Percentiles rank a stretch among this genome's conserved stretches.
Conservation (phyloP, 2,329 filamentous ascomycete genomes). For the Ophiocordyceps camponoti-saundersi region DNA sequence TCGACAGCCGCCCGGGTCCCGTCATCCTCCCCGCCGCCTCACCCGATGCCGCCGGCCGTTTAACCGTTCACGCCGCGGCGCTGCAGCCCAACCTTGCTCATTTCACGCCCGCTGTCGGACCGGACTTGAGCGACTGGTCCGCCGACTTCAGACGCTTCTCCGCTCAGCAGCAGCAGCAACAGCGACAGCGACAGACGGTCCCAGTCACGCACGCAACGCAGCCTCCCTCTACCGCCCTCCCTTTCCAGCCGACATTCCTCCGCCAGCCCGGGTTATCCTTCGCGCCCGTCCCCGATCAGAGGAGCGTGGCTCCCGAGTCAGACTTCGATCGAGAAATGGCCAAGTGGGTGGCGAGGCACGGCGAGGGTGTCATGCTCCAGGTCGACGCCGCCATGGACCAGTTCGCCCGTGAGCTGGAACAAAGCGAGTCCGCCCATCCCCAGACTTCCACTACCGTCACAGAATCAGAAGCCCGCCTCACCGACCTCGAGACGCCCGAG, state of each 20-base stretch:
- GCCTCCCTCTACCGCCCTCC: conserved; percentile 5
- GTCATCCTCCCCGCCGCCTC: conserved; percentile 10
- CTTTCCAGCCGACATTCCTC: conserved; percentile 14
- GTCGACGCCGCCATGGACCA: conserved; percentile 26
- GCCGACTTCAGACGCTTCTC: conserved; percentile 19
- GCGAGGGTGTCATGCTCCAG: conserved; percentile 16
- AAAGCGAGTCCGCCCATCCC: conserved; percentile 14
- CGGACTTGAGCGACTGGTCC: conserved; percentile 16
- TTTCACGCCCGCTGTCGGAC: conserved; percentile 5
- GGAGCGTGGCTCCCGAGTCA: conserved; percentile 9
- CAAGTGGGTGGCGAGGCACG: conserved; percentile 21
- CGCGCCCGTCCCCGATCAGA: neutral
- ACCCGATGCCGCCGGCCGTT: conserved; percentile 16
- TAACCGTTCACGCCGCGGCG: conserved; percentile 17
- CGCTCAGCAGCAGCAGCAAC: conserved; percentile 6
- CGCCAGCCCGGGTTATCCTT: conserved; percentile 10
- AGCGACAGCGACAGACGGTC: neutral
- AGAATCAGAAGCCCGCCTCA: conserved; percentile 4
- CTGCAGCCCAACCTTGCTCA: conserved; percentile 7
- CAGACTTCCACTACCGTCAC: conserved; percentile 3
- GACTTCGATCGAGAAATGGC: conserved; percentile 25
- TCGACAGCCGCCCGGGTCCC: conserved; percentile 10
- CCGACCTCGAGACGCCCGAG: conserved; percentile 14
- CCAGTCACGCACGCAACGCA: conserved; percentile 3
- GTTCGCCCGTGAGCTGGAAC: conserved; percentile 22